Evolutionary conservation across 257 asterid genomes (phyloP), one percentile per base, ranked within the genome.

Genomic region (Nicotiana noctiflora): DNA sequence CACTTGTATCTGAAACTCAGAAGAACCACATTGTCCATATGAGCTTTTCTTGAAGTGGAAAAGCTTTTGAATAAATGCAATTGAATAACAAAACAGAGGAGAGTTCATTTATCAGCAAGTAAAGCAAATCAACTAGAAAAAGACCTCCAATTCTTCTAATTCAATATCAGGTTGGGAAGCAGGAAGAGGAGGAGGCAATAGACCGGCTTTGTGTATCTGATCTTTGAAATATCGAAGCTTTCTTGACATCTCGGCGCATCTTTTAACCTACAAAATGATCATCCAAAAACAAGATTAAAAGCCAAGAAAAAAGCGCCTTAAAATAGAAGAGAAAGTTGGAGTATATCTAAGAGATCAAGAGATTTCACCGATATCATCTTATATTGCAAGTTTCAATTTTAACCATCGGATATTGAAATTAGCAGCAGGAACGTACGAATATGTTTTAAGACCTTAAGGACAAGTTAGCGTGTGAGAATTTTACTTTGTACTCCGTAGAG

Each of bases 241-340:
- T 79, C 99, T 89, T 65, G 94, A 90, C 98, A 96, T 96, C 93
- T 96, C 99, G 56, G 93, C 98, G 83, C 99, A 96, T 90, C 98
- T 89, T 90, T 96, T 96, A 56, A 92, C 98, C 99, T 96, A 87
- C 59, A 53, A 86, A 81, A 68, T 63, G 5, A 60, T 70, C 59
- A 21, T n/a, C 59, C 77, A 68, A 46, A 40, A 40, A 40, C 49
- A 40, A 40, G 49, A 40, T 8, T 8, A 40, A 40, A 40, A 40
- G 12, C 12, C 9, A 40, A 8, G 8, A 40, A 8, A 2, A 8
- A 40, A 34, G 17, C 1, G 27, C 27, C 18, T 61, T 61, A 61
- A 61, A 61, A 61, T 23, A 60, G n/a, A 61, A 23, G 18, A 25
- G 18, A 4, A 31, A 25, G 13, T 23, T 61, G 67, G 9, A 23